phyloP scores from a whole-genome alignment of 768 basidiomycete genomes.

The Mycena albidolilacea region DNA sequence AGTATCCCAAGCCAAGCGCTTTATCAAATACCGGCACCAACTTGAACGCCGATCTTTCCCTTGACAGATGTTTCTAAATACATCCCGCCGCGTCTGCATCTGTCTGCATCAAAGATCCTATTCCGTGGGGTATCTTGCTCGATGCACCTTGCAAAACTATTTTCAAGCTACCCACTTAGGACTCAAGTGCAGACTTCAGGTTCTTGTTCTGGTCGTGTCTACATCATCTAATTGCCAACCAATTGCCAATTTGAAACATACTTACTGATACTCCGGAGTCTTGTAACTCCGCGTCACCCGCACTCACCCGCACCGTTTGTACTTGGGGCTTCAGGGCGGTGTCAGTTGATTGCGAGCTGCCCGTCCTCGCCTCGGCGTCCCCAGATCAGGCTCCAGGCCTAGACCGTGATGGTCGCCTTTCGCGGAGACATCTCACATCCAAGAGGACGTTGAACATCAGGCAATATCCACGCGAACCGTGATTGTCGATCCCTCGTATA shows the following conservation, averaged over 20 bases:
- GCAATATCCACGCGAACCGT: background rate
- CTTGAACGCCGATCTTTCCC: background rate
- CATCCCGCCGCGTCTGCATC: background rate
- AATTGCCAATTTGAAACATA: background rate
- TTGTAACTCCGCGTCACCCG: background rate
- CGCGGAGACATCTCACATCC: conserved; percentile 2
- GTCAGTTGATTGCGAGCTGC: background rate
- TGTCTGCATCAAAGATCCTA: background rate
- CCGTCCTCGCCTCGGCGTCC: background rate
- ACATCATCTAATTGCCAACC: background rate
- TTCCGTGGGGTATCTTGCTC: background rate
- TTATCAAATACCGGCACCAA: background rate
- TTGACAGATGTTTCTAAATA: conserved; percentile 3
- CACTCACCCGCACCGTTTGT: background rate
- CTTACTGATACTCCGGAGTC: background rate
- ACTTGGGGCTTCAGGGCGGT: too few species aligned
- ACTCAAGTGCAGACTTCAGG: too few species aligned
- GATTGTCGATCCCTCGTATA: background rate
- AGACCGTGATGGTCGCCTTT: conserved; percentile 7
- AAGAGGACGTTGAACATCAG: too few species aligned
- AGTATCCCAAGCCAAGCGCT: background rate
- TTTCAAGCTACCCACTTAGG: background rate
- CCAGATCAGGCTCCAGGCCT: background rate
- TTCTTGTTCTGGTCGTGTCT: background rate
- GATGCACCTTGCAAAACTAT: background rate